phyloP scores from a whole-genome alignment of 73 alveolate species.

The Urostyla sp. region DNA sequence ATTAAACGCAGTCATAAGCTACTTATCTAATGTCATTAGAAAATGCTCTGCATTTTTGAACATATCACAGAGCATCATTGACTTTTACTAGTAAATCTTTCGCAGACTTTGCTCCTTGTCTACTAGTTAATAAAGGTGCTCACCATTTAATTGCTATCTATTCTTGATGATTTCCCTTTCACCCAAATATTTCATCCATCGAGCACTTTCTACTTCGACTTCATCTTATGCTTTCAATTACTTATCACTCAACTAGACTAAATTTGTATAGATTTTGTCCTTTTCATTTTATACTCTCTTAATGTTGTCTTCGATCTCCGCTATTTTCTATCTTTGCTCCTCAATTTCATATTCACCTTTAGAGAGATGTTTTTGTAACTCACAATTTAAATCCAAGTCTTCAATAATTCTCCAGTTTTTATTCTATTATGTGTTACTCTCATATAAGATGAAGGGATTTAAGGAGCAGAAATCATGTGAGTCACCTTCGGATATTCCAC shows the following conservation, averaged over 20 bases:
- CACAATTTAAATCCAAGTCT: constrained; percentile 19
- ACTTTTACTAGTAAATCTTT: constrained; percentile 7
- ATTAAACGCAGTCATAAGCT: too few relatives aligned
- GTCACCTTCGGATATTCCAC: constrained; percentile 45
- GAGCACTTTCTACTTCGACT: constrained; percentile 6
- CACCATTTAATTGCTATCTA: constrained; percentile 14
- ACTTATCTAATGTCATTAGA: constrained; percentile 2
- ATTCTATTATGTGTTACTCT: constrained; percentile 13
- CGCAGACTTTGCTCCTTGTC: constrained; percentile 9
- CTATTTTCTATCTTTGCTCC: constrained; percentile 11
- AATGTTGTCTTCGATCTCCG: constrained; percentile 37
- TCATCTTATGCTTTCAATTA: not conserved
- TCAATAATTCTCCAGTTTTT: constrained; percentile 43
- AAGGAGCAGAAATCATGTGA: constrained; percentile 3
- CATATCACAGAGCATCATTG: constrained; percentile 45
- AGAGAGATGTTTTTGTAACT: not conserved
- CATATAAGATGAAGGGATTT: constrained; percentile 12
- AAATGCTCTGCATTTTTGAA: constrained; percentile 9
- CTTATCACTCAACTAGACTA: not conserved
- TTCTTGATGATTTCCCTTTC: not conserved
- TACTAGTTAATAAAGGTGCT: not conserved
- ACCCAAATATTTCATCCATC: constrained; percentile 12
- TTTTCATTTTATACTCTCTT: constrained; percentile 32
- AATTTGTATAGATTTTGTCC: not conserved
- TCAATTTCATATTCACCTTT: constrained; percentile 40